Evolutionary conservation across 2,329 filamentous ascomycete species (phyloP), one percentile per base, ranked within the genome.

Genomic region (Penicillium sclerotiorum): DNA sequence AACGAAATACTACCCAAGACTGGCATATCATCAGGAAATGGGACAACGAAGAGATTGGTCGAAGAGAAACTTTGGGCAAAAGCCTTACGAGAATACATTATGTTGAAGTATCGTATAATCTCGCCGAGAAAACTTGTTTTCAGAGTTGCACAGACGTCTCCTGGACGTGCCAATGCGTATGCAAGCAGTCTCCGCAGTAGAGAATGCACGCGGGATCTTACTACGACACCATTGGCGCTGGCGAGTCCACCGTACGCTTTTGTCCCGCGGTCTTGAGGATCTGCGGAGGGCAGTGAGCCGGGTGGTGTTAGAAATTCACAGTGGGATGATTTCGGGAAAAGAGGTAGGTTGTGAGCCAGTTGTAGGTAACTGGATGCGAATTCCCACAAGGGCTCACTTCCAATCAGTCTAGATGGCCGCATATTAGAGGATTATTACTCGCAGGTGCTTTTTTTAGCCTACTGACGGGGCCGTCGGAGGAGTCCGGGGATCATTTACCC

Each of bases 171-270:
- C 40, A 43, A 43, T 43, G 40, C 40, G 13, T 13, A 43, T 43
- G 40, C 40, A 43, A 33, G 40, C n/a, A 12, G 40, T 32, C 40
- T 43, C 40, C 40, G 40, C 27, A 22, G 21, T 30, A 32, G n/a
- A 33, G 4, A 13, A 33, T 43, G 40, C 40, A 43, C 40, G 40
- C 40, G 40, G 40, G 40, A 18, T 30, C 23, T 9, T 22, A 22
- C 40, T 22, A 43, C 30, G 27, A 43, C 7, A 11, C 20, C 1
- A 43, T 43, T 43, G 40, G 40, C 18, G 27, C 27, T 43, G 40
- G 18, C 17, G 27, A 43, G 12, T 9, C 2, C 18, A 33, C 11
- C 11, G 33, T 5, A 22, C 8, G 13, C n/a, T 43, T 22, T 43
- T 15, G 20, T 43, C 40, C 28, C 40, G 25, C 40, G 7, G 17